Evolutionary conservation across 768 basidiomycete species (phyloP), one percentile per base, ranked within the genome.

Genomic region (Tremella mesenterica): DNA sequence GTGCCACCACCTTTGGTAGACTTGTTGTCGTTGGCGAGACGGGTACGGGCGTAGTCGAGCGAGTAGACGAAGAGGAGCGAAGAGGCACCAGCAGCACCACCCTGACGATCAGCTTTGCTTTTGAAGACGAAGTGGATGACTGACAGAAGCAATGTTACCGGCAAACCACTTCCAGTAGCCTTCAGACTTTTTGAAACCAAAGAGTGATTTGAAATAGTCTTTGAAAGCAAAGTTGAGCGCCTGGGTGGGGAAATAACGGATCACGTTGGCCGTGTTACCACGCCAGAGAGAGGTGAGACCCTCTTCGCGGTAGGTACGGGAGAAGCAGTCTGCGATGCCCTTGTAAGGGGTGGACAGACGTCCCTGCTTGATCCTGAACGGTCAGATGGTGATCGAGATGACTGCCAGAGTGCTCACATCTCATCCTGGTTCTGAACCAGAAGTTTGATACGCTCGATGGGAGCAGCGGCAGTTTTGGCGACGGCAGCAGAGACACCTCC

Each of bases 231-330:
- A 97, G 87, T 99, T 99, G 69, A 97, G 78, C 34, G 95, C 95
- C 76, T 99, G 93, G 53, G 95, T 99, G 48, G 95, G 95, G 90
- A 99, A 99, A 86, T 99, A 99, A 75, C 95, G 92, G 79, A 99
- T 95, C 78, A 99, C 95, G 79, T 99, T 99, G 82, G 95, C 93
- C 54, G 93, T 97, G 84, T 99, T 99, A 77, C 95, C 95, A 79
- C 95, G 80, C 95, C 95, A 97, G 72, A 99, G 80, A 20, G 95
- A 86, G 59, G 90, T 80, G 49, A 95, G 78, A 75, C 95, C 95
- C 81, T 99, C 95, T 14, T 96, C 93, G 63, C 76, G 77, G 81
- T 92, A 93, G 54, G 92, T 96, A 63, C 95, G 88, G 58, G 63
- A 34, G 74, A 95, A 95, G 67, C 92, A 95, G 78, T 97, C 95